A percentile compares a stretch with the other conserved stretches of the same genome.
Evolutionary conservation across 106 monocot species (phyloP).

Genomic region (Phalaenopsis equestris): DNA sequence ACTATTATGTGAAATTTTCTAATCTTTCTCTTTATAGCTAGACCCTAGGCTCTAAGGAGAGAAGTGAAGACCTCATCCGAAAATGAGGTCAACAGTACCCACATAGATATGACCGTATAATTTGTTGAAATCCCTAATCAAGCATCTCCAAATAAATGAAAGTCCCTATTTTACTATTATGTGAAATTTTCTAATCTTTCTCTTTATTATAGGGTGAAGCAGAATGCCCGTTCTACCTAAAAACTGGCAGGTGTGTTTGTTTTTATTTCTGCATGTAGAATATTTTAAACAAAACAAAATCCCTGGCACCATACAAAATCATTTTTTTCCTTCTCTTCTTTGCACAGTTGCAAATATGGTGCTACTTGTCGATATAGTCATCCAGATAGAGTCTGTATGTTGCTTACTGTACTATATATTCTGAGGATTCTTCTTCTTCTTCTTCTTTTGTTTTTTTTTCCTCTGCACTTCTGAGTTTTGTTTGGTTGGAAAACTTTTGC

Average conservation of each 20-base stretch:
- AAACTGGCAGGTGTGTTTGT: slow-evolving; percentile 74
- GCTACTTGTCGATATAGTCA: slow-evolving; percentile 81
- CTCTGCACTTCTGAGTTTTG: not conserved
- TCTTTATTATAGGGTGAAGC: slow-evolving; percentile 53
- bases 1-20: not conserved
- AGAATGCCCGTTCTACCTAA: slow-evolving; percentile 94
- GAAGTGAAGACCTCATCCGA: too few relatives aligned
- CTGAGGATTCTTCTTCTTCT: not conserved
- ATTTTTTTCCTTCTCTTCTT: not conserved
- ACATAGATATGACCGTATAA: not conserved
- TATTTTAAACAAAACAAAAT: not conserved
- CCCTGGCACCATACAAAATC: not conserved
- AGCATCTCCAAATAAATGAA: not conserved
- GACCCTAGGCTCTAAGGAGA: too few relatives aligned
- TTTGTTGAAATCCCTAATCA: not conserved
- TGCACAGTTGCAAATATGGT: slow-evolving; percentile 88
- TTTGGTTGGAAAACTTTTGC: slow-evolving; percentile 14
- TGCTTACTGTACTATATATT: not conserved
- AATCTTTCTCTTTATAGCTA: not conserved
- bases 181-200: not conserved
- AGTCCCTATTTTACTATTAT: not conserved
- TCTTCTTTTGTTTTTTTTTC: not conserved
- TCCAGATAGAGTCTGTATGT: slow-evolving; percentile 68
- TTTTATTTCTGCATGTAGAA: not conserved
- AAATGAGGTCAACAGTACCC: too few relatives aligned